Evolutionary conservation across 225 moss, liverwort and hornwort genomes (phyloP).

Genomic region (Straminergon stramineum): DNA sequence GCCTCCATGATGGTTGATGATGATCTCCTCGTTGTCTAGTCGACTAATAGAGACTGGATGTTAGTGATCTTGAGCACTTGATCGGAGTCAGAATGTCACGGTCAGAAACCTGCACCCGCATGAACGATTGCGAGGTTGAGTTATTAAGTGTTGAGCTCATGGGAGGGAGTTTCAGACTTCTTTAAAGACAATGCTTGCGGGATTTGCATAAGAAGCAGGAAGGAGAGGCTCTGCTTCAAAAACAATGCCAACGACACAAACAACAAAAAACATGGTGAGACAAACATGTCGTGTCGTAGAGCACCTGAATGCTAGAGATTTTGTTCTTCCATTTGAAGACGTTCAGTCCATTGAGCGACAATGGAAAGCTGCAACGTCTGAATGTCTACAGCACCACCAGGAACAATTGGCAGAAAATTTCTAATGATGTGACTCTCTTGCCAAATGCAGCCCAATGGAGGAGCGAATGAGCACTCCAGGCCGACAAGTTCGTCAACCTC

Average conservation of each 20-base stretch:
- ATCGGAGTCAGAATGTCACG: background rate
- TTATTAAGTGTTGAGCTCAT: background rate
- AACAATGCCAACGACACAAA: background rate
- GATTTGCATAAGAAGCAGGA: background rate
- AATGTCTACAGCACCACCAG: background rate
- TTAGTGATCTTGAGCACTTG: background rate
- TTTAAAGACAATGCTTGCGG: background rate
- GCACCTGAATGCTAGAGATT: background rate
- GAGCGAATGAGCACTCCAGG: background rate
- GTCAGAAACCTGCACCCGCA: background rate
- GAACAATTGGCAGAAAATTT: background rate
- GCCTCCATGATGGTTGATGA: background rate
- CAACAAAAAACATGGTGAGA: constrained; percentile 8
- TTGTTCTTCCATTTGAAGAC: background rate
- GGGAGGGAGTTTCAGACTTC: background rate
- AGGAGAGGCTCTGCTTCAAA: background rate
- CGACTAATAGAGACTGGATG: background rate
- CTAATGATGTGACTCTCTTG: background rate
- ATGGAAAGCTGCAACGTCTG: background rate
- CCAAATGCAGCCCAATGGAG: constrained; percentile 3
- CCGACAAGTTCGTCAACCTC: background rate
- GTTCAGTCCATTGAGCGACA: background rate
- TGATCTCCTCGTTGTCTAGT: background rate
- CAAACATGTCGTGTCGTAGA: background rate
- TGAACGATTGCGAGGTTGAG: background rate